A percentile compares a stretch with the other conserved stretches of the same genome.
Conservation (phyloP, 1,284 basidiomycete species). For the Moesziomyces sp. region DNA sequence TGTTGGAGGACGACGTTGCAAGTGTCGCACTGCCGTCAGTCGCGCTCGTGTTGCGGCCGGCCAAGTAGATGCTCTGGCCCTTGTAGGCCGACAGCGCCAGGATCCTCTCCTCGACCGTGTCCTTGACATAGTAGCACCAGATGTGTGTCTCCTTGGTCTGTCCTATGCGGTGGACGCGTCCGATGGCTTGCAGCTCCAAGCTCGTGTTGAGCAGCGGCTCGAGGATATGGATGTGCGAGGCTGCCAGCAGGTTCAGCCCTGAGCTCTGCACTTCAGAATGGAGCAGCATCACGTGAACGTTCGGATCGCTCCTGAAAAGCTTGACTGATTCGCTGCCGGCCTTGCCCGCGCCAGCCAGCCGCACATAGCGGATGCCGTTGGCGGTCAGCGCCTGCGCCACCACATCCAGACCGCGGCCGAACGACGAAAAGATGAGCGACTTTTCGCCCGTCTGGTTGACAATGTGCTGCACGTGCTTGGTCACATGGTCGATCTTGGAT, state of each 20-base stretch:
- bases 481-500: conserved; percentile 62
- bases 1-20: conserved; percentile 4
- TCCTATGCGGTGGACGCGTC: conserved; percentile 63
- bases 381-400: conserved; percentile 57
- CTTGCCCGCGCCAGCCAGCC: conserved; percentile 51
- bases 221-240: conserved; percentile 59
- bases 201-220: conserved; percentile 63
- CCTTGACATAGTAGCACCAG: conserved; percentile 58
- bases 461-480: conserved; percentile 54
- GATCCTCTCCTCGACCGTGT: conserved; percentile 62
- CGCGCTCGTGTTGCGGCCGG: conserved; percentile 29
- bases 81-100: conserved; percentile 47
- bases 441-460: conserved; percentile 51
- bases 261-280: conserved; percentile 64
- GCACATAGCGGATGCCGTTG: conserved; percentile 53
- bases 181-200: conserved; percentile 62
- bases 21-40: conserved; percentile 1
- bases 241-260: conserved; percentile 59
- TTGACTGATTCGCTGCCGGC: conserved; percentile 32
- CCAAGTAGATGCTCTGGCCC: conserved; percentile 54
- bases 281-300: conserved; percentile 56
- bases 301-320: conserved; percentile 43
- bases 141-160: conserved; percentile 58
- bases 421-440: conserved; percentile 63
- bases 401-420: conserved; percentile 60